Base-by-base conservation (phyloP, 768 basidiomycete species). In the Strobilomyces echinocephalus region DNA sequence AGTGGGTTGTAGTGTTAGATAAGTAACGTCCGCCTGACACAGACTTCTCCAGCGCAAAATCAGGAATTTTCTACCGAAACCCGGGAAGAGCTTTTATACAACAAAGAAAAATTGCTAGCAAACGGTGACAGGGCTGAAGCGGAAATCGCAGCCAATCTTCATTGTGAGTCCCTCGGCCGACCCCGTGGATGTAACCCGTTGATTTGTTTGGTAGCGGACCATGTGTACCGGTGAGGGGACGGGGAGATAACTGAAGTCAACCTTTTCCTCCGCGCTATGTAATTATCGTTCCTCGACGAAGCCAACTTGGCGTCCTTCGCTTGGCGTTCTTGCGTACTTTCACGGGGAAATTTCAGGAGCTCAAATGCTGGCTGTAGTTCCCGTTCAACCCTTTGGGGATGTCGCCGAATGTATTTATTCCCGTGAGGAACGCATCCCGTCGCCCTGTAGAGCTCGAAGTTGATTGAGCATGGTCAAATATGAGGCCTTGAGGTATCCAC, bases 11-110 rank as follows among this genome's bases (percentile, higher is more conserved):
- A 48, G 50, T 61, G 45, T 56, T 42, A 33, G n/a, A n/a, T n/a
- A n/a, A 52, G n/a, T 41, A 49, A 51, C 55, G 24, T 34, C 31
- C 42, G 8, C 38, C 41, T 40, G 46, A 60, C 44, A 16, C 7
- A 26, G 21, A 11, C 51, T 18, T 46, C 47, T 14, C 11, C 66
- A 97, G 93, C 95, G 24, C 91, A 95, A 84, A 98, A 98, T 72
- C 88, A 93, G 63, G 97, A 98, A 69, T 98, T 85, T 78, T 90
- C 95, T 2, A 95, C 92, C 31, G 97, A 99, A 75, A 97, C 93
- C 10, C 87, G 97, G 53, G 97, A 99, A 72, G 97, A 99, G 70
- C 83, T 98, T 50, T 78, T 98, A 36, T 99, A 99, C 75, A 98
- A 98, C 80, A 99, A 99, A 72, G 97, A 98, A 79, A 98, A 97